These are phyloP conservation scores for Magnaporthiopsis poae DNA, from an alignment of 2,329 filamentous ascomycete species.

Conservation along the genomic window DNA sequence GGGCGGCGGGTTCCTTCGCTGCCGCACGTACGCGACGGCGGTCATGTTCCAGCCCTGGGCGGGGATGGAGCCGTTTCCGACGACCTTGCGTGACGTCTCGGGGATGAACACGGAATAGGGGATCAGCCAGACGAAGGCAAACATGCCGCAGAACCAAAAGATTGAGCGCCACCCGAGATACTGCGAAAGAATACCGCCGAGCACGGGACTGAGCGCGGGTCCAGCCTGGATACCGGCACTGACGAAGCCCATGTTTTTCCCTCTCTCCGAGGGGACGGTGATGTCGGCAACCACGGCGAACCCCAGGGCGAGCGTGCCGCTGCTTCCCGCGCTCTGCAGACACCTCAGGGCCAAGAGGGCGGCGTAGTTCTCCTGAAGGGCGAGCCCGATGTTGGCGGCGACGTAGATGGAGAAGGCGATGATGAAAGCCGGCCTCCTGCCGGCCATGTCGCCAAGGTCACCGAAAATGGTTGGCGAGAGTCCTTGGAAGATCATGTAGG, in stretches of 20 bases:
- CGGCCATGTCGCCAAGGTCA: conserved; percentile 50
- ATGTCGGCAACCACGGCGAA: conserved; percentile 66
- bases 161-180: conserved; percentile 59
- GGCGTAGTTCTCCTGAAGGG: conserved; percentile 45
- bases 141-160: conserved; percentile 59
- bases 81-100: conserved; percentile 48
- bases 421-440: conserved; percentile 52
- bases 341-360: conserved; percentile 52
- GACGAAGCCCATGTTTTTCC: conserved; percentile 62
- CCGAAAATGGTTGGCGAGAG: conserved; percentile 52
- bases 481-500: conserved; percentile 56
- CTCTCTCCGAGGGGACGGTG: conserved; percentile 57
- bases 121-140: conserved; percentile 39
- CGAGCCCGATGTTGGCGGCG: conserved; percentile 49
- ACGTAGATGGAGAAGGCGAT: conserved; percentile 48
- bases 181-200: conserved; percentile 54
- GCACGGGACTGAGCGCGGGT: conserved; percentile 45
- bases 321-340: conserved; percentile 55
- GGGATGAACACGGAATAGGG: conserved; percentile 48
- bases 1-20: conserved; percentile 23
- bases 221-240: conserved; percentile 48
- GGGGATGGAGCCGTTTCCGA: conserved; percentile 53
- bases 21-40: conserved; percentile 37
- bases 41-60: conserved; percentile 50
- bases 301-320: conserved; percentile 59